A percentile compares a stretch with the other conserved stretches of the same genome.
phyloP scores from a whole-genome alignment of 805 yeast species.

The Teunomyces cretensis region DNA sequence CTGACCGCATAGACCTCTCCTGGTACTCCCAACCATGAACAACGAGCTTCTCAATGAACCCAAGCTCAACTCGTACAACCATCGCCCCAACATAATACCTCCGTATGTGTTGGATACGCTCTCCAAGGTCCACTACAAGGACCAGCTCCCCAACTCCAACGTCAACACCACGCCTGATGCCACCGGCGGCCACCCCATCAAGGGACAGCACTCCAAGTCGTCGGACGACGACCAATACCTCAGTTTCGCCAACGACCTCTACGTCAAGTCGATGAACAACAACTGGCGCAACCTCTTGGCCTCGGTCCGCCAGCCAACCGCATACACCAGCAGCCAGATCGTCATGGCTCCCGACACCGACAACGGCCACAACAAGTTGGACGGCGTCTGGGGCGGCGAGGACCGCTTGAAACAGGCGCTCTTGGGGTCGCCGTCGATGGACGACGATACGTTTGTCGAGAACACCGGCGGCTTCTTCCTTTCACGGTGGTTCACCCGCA shows the following conservation, averaged over 20 bases:
- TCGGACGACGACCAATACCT: conserved; percentile 29
- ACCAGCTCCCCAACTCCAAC: conserved; percentile 33
- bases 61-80: conserved; percentile 32
- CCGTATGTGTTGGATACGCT: conserved; percentile 63
- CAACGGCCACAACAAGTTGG: conserved; percentile 40
- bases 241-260: conserved; percentile 40
- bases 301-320: conserved; percentile 46
- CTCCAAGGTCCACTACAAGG: conserved; percentile 41
- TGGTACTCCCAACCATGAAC: neutral
- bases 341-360: conserved; percentile 14
- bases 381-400: conserved; percentile 69
- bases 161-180: conserved; percentile 17
- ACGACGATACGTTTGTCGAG: conserved; percentile 20
- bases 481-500: neutral
- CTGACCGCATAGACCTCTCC: too few relatives aligned
- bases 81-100: conserved; percentile 46
- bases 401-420: conserved; percentile 57
- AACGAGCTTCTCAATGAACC: neutral
- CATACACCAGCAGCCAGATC: conserved; percentile 30
- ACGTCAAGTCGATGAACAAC: conserved; percentile 37
- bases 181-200: neutral
- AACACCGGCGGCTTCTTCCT: neutral
- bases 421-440: conserved; percentile 34
- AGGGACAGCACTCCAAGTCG: conserved; percentile 3
- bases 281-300: conserved; percentile 54